Evolutionary conservation across 176 grass and related monocot genomes (phyloP).

Genomic region (Microstegium vimineum): DNA sequence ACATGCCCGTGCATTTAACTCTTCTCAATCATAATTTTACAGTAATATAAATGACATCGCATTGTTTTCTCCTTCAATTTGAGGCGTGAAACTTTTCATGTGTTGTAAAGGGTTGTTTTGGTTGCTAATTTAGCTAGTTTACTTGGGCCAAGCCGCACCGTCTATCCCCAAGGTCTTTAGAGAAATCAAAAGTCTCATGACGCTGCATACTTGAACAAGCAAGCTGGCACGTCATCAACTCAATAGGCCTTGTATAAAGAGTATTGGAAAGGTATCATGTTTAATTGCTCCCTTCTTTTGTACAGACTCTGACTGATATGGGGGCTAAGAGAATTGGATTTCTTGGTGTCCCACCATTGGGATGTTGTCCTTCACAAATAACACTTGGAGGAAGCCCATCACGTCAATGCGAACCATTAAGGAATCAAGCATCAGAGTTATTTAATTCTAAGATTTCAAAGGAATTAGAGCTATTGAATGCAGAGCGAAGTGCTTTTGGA

Average conservation of each 20-base stretch:
- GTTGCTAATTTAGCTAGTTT: too few relatives aligned
- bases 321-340: conserved; percentile 56
- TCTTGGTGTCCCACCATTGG: conserved; percentile 57
- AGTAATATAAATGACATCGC: background rate
- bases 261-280: background rate
- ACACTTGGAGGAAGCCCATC: conserved; percentile 17
- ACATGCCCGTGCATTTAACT: too few relatives aligned
- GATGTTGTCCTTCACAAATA: conserved; percentile 64
- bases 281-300: background rate
- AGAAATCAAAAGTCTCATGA: background rate
- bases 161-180: too few relatives aligned
- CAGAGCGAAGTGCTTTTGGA: conserved; percentile 6
- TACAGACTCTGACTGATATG: conserved; percentile 39
- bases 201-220: background rate
- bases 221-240: background rate
- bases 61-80: too few relatives aligned
- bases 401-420: conserved; percentile 42
- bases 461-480: conserved; percentile 27
- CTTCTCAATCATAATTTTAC: background rate
- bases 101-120: too few relatives aligned
- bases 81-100: too few relatives aligned
- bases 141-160: too few relatives aligned
- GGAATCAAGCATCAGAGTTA: conserved; percentile 43
- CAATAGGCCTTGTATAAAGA: background rate
- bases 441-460: conserved; percentile 41